Evolutionary conservation across 169 alveolate genomes (phyloP), one percentile per base, ranked within the genome.

Genomic region (Plasmodium relictum): DNA sequence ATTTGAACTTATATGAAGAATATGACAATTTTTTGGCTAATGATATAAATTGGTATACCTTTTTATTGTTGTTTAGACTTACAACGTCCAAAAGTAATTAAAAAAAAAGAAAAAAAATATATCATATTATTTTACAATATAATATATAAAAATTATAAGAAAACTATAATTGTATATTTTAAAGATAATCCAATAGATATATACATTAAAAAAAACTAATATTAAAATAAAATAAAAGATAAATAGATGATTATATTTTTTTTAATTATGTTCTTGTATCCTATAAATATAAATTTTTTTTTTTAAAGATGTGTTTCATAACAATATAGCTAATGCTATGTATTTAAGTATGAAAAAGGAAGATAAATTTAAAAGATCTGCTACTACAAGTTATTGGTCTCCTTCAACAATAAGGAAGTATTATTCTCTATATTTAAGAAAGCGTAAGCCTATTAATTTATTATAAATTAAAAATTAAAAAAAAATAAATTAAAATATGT

Each of bases 11-110:
- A 24, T 76, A 76, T 65, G 78, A 76, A 10, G 89, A 76, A 24
- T 76, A 76, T 52, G 50, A 66, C 14, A 76, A 76, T 52, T 62
- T 76, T 65, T 63, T 76, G 26, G 20, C 89, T 9, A 63, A 63
- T 68, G 89, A 76, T 58, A 10, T 76, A 9, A 50, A 76, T 24
- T 76, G 89, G 89, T 76, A 76, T 37, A 76, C 78, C 26, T 76
- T 76, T 52, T 50, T 76, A 37, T 24, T 76, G 16, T 16, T 76
- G 16, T 24, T 76, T 12, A 63, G 89, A 41, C 54, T 76, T 63
- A 48, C 89, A 12, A 22, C 70, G 26, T 76, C n/a, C 10, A 48
- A 63, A 20, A 18, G 89, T 76, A 76, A 76, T 74, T 3, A 16
- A 0, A 68, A 14, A 76, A 6, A 24, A 22, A 3, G 41, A 1